Conservation (phyloP, 2,329 filamentous ascomycete species). For the Hymenoscyphus scutula region DNA sequence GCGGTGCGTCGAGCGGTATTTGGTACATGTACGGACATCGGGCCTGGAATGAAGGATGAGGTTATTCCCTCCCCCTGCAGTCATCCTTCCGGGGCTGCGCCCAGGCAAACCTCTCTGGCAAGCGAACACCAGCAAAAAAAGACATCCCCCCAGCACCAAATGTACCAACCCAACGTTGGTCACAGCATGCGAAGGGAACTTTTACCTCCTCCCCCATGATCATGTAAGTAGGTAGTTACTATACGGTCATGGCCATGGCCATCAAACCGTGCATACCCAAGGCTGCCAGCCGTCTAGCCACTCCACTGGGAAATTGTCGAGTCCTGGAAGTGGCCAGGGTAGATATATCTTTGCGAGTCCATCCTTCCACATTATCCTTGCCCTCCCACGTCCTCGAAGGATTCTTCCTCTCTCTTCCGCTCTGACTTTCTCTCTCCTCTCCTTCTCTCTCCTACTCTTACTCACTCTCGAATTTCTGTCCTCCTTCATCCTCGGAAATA, state of each 20-base stretch:
- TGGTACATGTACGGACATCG: slow-evolving; percentile 3
- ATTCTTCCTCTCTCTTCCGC: not conserved
- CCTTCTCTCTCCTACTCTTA: not conserved
- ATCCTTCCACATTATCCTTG: slow-evolving; percentile 11
- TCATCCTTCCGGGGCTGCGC: slow-evolving; percentile 10
- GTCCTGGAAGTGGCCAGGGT: not conserved
- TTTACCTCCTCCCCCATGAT: not conserved
- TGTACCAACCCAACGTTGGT: not conserved
- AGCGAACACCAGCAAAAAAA: not conserved
- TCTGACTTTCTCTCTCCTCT: not conserved
- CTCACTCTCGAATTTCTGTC: slow-evolving; percentile 2
- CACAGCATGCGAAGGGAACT: slow-evolving; percentile 1
- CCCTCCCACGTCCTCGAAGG: slow-evolving; percentile 8
- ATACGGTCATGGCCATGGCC: not conserved
- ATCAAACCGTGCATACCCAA: not conserved
- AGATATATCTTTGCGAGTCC: slow-evolving; percentile 8
- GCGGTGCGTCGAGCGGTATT: not conserved
- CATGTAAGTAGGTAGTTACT: too few species aligned
- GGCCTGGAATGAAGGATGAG: slow-evolving; percentile 6
- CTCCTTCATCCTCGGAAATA: slow-evolving; percentile 3
- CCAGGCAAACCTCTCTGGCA: not conserved
- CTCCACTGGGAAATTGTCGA: slow-evolving; percentile 10
- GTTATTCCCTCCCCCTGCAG: slow-evolving; percentile 6
- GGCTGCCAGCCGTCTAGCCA: slow-evolving; percentile 6
- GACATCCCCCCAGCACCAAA: too few species aligned